A percentile compares a stretch with the other conserved stretches of the same genome.
phyloP scores from a whole-genome alignment of 2,329 filamentous ascomycete genomes.

The Aureobasidium sp. region DNA sequence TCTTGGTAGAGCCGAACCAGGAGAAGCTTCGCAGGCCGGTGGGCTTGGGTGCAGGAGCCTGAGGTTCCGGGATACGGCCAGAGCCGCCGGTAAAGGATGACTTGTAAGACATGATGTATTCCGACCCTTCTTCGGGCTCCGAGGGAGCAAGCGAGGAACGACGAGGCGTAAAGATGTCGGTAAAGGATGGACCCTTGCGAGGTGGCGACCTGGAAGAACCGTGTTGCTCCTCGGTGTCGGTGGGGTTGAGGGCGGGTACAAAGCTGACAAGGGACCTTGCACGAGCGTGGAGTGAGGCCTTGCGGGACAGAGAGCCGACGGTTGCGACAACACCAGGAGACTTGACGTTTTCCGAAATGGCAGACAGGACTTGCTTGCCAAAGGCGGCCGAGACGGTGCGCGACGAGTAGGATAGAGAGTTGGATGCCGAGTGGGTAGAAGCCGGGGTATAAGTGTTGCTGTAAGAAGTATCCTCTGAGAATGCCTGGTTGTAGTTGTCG shows the following conservation, averaged over 20 bases:
- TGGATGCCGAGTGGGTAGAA: background rate
- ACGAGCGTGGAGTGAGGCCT: conserved; percentile 12
- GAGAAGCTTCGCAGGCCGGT: conserved; percentile 15
- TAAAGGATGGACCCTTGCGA: conserved; percentile 10
- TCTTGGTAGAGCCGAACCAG: conserved; percentile 29
- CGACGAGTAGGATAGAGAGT: conserved; percentile 1
- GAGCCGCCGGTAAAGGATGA: conserved; percentile 23
- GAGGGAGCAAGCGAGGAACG: conserved; percentile 9
- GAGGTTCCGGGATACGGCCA: background rate
- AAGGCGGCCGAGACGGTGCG: conserved; percentile 9
- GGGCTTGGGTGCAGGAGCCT: conserved; percentile 7
- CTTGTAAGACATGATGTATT: conserved; percentile 29
- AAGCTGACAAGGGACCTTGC: conserved; percentile 13
- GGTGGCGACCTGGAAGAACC: conserved; percentile 10
- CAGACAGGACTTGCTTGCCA: conserved; percentile 14
- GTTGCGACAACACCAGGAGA: conserved; percentile 7
- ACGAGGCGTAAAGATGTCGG: conserved; percentile 12
- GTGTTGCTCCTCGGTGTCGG: background rate
- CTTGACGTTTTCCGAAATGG: conserved; percentile 15
- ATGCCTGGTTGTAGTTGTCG: conserved; percentile 9
- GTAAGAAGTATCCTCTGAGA: conserved; percentile 12
- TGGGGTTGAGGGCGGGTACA: conserved; percentile 1
- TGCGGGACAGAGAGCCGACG: conserved; percentile 12
- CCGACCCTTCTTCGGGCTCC: conserved; percentile 22
- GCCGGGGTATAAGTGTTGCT: background rate